Evolutionary conservation across 2,329 filamentous ascomycete species (phyloP), one percentile per base, ranked within the genome.

Genomic region (Tolypocladium sp.): DNA sequence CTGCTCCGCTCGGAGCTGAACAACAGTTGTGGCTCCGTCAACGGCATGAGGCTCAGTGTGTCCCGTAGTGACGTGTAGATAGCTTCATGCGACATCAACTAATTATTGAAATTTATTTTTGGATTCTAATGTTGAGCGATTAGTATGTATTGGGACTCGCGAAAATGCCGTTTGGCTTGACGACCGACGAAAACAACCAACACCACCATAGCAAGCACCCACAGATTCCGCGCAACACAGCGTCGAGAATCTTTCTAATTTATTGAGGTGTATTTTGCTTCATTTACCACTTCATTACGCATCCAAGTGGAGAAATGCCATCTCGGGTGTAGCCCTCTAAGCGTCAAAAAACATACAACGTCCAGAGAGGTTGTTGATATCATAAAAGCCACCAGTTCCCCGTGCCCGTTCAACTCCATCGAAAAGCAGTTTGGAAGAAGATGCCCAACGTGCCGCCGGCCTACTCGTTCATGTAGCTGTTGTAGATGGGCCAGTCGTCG

Each of bases 401-500:
- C 44, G 13, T 30, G 22, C 42, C n/a, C 8, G 13, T 6, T n/a
- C 22, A 25, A 49, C 25, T 49, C 25, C 25, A 6, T 20, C 25
- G 9, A 20, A 49, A 49, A 49, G 44, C 44, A 49, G 30, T 49
- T 25, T 17, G 5, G 44, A 17, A 30, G 4, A 30, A 30, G 30
- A 30, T 30, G 30, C 33, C 33, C 33, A 2, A n/a, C n/a, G n/a
- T 49, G 25, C 44, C 44, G 15, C 25, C 44, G 22, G 25, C 25
- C 15, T 51, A 27, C 37, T 55, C 53, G 53, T 55, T 40, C 40
- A 70, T 61, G 59, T 68, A 67, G 8, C 64, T 64, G 41, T 66
- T 67, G 49, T 70, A 68, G 38, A 68, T 60, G 33, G 68, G 65
- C 72, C 72, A 74, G 40, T 73, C 71, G 51, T 70, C 69, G 38